These are phyloP conservation scores for Plicaturopsis crispa DNA, from an alignment of 768 basidiomycete genomes.

Conservation along the genomic window DNA sequence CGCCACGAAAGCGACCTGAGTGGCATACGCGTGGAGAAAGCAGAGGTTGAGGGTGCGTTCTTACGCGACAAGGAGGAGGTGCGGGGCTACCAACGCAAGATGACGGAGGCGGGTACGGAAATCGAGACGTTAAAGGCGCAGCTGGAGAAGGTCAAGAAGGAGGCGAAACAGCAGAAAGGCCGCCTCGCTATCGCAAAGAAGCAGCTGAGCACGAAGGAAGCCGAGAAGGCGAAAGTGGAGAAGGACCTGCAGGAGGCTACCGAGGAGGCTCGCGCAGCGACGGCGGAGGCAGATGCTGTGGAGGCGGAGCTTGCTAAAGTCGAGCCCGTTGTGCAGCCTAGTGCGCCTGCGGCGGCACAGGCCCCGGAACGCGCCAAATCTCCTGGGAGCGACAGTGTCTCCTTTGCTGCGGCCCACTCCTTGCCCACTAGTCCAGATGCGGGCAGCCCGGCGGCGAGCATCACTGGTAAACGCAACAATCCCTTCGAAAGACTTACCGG, in stretches of 20 bases:
- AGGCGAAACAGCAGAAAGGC: conserved; percentile 94
- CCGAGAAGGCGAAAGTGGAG: conserved; percentile 59
- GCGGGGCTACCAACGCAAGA: conserved; percentile 73
- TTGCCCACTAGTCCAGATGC: conserved; percentile 58
- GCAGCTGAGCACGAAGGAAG: conserved; percentile 81
- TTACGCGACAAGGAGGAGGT: conserved; percentile 94
- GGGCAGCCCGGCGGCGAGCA: conserved; percentile 39
- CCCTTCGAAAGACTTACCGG: conserved; percentile 74
- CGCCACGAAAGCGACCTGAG: conserved; percentile 88
- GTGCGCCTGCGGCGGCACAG: conserved; percentile 12
- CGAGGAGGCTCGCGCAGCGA: conserved; percentile 41
- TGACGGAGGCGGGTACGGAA: conserved; percentile 74
- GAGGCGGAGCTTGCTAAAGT: conserved; percentile 42
- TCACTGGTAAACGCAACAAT: conserved; percentile 71
- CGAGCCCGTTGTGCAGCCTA: conserved; percentile 10
- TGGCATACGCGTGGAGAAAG: conserved; percentile 81
- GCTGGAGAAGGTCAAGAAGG: conserved; percentile 85
- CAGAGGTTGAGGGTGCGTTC: conserved; percentile 81
- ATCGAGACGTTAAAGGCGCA: conserved; percentile 63
- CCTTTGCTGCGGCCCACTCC: conserved; percentile 54
- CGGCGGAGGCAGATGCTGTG: conserved; percentile 46
- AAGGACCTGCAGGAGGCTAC: conserved; percentile 67
- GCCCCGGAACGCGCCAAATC: conserved; percentile 28
- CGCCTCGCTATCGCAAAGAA: conserved; percentile 92
- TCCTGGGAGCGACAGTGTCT: conserved; percentile 33